Base-by-base conservation (phyloP, 371 early-diverging fungal species). In the Mycotypha africana region DNA sequence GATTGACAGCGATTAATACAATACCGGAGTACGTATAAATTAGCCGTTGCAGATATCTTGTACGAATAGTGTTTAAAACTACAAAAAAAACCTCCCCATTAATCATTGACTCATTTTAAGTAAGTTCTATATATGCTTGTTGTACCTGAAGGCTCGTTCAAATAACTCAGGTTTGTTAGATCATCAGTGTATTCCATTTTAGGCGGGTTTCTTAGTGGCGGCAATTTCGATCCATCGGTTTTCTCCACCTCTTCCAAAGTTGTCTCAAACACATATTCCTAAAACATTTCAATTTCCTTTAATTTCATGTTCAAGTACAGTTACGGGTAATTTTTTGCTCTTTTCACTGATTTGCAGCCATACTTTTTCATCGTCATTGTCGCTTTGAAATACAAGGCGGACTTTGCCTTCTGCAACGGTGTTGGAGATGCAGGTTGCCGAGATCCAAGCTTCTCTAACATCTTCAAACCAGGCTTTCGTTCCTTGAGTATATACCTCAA, bases 21-120 rank as follows among this genome's bases (percentile, higher is more conserved):
- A 97, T 92, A 35, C 99, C 99, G 28, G 97, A 96, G 62, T 96
- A 97, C n/a, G 99, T 99, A 65, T 99, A 99, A 46, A 97, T 95
- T 60, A 85, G 78, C 62, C 86, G 84, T 62, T 91, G 89, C 21
- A 78, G 73, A 63, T 95, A 97, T 43, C 96, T 82, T 11, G 90
- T 80, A 28, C 79, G 76, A 49, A 96, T 86, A 48, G 90, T 93
- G 67, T 93, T 86, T 47, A 96, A 75, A 2, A 97, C 95, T 64
- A 42, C 19, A 12, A 30, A 31, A 9, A n/a, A n/a, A n/a, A n/a
- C n/a, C n/a, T n/a, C n/a, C n/a, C n/a, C n/a, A n/a, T n/a, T n/a
- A n/a, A n/a, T n/a, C n/a, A n/a, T n/a, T n/a, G n/a, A n/a, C n/a
- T n/a, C n/a, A n/a, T n/a, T n/a, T 28, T 28, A 28, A 28, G 12